Percentiles rank a stretch among this genome's conserved stretches.
Conservation (phyloP, 2,329 filamentous ascomycete genomes). For the Bipolaris victoriae region DNA sequence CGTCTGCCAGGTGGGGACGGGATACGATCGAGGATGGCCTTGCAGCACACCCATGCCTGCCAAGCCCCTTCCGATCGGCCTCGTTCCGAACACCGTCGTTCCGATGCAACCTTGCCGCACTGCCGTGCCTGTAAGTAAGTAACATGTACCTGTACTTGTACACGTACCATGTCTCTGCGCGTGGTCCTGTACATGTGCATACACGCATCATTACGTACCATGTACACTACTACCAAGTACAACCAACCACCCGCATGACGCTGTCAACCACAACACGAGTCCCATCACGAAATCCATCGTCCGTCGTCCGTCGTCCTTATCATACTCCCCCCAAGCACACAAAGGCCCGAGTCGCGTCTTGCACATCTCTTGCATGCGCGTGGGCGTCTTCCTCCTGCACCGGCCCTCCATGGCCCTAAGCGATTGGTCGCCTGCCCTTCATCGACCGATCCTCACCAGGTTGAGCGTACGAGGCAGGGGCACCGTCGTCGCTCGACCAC, state of each 20-base stretch:
- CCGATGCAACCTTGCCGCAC: slow-evolving; percentile 1
- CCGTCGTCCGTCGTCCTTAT: too few species aligned
- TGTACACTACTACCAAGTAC: too few species aligned
- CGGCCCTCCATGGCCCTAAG: neutral
- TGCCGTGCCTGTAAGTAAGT: neutral
- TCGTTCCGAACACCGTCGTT: neutral
- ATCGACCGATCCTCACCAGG: slow-evolving; percentile 12
- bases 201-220: too few species aligned
- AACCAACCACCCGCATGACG: too few species aligned
- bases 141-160: too few species aligned
- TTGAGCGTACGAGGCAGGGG: neutral
- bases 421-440: neutral
- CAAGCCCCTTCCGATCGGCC: slow-evolving; percentile 4
- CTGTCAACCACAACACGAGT: too few species aligned
- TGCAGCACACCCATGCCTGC: neutral
- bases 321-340: neutral
- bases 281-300: too few species aligned
- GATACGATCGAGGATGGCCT: slow-evolving; percentile 7
- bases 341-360: neutral
- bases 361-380: neutral
- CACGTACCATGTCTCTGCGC: too few species aligned
- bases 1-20: neutral
- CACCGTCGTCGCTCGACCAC: neutral
- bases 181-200: too few species aligned
- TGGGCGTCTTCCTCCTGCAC: neutral